Evolutionary conservation across 2,329 filamentous ascomycete genomes (phyloP).

Genomic region (Calonectria pauciramosa): DNA sequence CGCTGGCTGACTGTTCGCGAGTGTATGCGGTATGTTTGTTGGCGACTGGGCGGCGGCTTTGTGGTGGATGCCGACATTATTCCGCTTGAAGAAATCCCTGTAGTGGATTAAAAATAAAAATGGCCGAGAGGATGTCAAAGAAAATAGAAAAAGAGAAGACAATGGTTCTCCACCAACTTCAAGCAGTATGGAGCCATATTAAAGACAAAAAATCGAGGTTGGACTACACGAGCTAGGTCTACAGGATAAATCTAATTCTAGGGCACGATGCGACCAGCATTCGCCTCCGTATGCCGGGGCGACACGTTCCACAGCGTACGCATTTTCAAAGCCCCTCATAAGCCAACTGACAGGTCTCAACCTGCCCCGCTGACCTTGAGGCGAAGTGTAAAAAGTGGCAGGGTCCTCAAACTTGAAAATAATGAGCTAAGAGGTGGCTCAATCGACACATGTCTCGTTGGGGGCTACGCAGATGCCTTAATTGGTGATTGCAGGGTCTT

Average conservation of each 20-base stretch:
- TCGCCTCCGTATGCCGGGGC: background rate
- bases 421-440: background rate
- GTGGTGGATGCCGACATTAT: background rate
- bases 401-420: background rate
- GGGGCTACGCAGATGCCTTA: no score
- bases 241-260: background rate
- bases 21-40: background rate
- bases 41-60: background rate
- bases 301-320: background rate
- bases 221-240: no score
- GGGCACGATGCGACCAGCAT: background rate
- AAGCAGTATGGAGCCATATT: background rate
- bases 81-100: no score
- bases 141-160: background rate
- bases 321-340: background rate
- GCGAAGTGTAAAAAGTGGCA: background rate
- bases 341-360: background rate
- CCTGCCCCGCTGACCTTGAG: background rate
- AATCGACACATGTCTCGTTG: background rate
- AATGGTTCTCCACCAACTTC: no score
- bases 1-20: background rate
- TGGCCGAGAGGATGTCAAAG: background rate
- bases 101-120: background rate
- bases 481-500: background rate
- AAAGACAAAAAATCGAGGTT: background rate